Base-by-base conservation (phyloP, 768 basidiomycete species). In the Coprinopsis cinerea region DNA sequence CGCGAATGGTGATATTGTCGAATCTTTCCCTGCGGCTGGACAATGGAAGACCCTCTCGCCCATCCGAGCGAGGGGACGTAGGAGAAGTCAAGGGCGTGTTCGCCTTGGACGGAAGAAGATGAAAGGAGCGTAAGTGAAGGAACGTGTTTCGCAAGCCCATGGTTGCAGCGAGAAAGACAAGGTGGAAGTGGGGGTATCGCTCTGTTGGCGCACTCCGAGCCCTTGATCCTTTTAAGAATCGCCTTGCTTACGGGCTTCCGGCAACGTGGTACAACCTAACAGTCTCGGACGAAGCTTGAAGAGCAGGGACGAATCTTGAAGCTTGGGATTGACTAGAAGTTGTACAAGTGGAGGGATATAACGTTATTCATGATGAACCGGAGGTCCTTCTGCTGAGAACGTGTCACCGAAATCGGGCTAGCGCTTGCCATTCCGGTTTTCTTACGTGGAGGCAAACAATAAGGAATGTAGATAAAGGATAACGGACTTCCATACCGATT, bases 91-190 rank as follows among this genome's bases (percentile, higher is more conserved):
- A 10, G 6, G 13, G 9, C 18, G 6, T 39, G 28, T 47, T 41
- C 13, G 58, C 56, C 30, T 59, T 58, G 17, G 47, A 49, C 44
- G 68, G 64, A 36, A 66, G 59, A n/a, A 71, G 59, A 61, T 76
- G 63, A 63, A 78, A 67, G 56, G 72, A 72, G 58, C 74, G 63
- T 59, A 76, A 67, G 48, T 62, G 63, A 46, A 60, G 59, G 56
- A 72, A 68, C 45, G 71, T 66, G 54, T 62, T 67, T 53, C 61
- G 66, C 36, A 61, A 60, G 42, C 55, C 56, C 55, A 67, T 55
- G 53, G 64, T 53, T 18, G 64, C 17, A 56, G 62, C 62, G 61
- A 59, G 56, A 67, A 62, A 44, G 63, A 59, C 34, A 59, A 58
- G 65, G 41, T 7, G 37, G 37, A 20, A 13, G 9, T 20, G 9